phyloP scores from a whole-genome alignment of 441 rosid species.

The Brassica hybrid region DNA sequence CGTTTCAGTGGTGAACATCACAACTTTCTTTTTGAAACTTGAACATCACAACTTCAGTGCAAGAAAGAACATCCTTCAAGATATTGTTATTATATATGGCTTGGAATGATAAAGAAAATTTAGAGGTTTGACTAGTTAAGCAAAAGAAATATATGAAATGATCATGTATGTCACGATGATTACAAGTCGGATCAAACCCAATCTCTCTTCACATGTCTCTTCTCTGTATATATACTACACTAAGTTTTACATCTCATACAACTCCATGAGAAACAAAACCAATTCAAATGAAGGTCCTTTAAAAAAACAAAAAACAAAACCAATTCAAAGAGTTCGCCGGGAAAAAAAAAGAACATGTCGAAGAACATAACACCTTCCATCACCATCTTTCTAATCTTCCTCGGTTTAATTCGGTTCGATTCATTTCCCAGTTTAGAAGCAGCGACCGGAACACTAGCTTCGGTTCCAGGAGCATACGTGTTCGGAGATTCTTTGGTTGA shows the following conservation, averaged over 20 bases:
- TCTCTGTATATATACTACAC: not conserved
- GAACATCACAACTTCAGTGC: conserved; percentile 15
- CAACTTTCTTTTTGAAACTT: not conserved
- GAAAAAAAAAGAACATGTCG: not conserved
- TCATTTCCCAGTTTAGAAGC: conserved; percentile 33
- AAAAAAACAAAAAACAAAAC: no score
- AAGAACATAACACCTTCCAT: not conserved
- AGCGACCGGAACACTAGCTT: conserved; percentile 17
- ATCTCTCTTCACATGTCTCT: conserved; percentile 5
- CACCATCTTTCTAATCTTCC: conserved; percentile 19
- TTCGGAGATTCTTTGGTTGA: conserved; percentile 65
- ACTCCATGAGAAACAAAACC: not conserved
- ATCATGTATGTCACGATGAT: conserved; percentile 18
- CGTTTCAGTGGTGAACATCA: conserved; percentile 4
- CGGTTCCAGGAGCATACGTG: conserved; percentile 51
- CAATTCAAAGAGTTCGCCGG: not conserved
- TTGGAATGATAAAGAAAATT: not conserved
- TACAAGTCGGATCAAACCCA: conserved; percentile 17
- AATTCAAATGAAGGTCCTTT: no score
- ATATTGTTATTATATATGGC: conserved; percentile 3
- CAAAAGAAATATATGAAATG: conserved; percentile 2
- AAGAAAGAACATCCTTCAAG: conserved; percentile 24
- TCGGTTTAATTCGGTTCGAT: conserved; percentile 31
- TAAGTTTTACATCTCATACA: not conserved
- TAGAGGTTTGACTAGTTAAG: conserved; percentile 26